Evolutionary conservation across 805 yeast species (phyloP).

Genomic region (Hyphopichia homilentoma): DNA sequence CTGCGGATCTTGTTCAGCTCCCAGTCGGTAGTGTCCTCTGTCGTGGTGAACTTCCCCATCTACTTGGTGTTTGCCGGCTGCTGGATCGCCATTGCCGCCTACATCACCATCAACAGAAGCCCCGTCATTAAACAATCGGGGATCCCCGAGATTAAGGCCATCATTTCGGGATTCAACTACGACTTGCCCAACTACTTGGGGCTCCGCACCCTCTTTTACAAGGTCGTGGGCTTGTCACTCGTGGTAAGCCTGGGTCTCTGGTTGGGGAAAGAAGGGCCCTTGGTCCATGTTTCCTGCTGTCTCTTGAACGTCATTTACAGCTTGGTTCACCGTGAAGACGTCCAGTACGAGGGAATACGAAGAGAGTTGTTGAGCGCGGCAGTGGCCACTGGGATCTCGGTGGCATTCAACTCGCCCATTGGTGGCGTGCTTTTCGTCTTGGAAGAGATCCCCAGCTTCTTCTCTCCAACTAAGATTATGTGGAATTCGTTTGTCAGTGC

Average conservation of each 20-base stretch:
- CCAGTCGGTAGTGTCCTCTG: slow-evolving; percentile 12
- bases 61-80: slow-evolving; percentile 25
- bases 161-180: slow-evolving; percentile 62
- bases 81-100: slow-evolving; percentile 24
- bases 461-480: slow-evolving; percentile 60
- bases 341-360: slow-evolving; percentile 51
- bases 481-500: slow-evolving; percentile 85
- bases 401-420: slow-evolving; percentile 83
- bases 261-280: slow-evolving; percentile 85
- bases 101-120: slow-evolving; percentile 21
- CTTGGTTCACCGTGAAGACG: slow-evolving; percentile 23
- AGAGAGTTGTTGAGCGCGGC: slow-evolving; percentile 73
- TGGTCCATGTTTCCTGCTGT: slow-evolving; percentile 75
- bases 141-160: slow-evolving; percentile 67
- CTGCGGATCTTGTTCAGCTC: slow-evolving; percentile 23
- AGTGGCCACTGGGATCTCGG: slow-evolving; percentile 78
- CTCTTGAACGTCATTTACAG: slow-evolving; percentile 35
- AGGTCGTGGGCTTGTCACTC: slow-evolving; percentile 55
- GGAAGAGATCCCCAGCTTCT: slow-evolving; percentile 63
- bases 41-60: slow-evolving; percentile 33
- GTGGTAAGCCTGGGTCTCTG: slow-evolving; percentile 76
- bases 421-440: slow-evolving; percentile 82
- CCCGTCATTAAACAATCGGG: slow-evolving; percentile 49
- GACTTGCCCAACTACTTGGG: slow-evolving; percentile 46
- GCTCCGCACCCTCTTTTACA: slow-evolving; percentile 47